phyloP scores from a whole-genome alignment of 257 asterid species.

The Capsicum rhomboideum region DNA sequence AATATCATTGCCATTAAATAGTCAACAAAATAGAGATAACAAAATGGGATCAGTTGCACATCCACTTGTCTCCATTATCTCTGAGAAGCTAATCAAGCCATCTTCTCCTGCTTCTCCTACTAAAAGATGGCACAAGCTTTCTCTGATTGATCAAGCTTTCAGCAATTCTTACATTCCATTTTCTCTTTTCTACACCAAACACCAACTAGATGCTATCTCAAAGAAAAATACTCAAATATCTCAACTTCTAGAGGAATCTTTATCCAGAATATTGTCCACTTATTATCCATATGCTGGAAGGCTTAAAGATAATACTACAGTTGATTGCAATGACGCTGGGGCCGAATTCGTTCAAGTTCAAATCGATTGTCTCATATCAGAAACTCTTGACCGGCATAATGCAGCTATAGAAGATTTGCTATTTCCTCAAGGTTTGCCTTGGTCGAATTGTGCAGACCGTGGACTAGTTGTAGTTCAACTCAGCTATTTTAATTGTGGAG shows the following conservation, averaged over 20 bases:
- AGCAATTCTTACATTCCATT: background rate
- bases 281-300: slow-evolving; percentile 12
- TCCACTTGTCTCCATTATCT: background rate
- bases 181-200: background rate
- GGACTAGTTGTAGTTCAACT: background rate
- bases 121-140: background rate
- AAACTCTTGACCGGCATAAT: background rate
- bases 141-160: background rate
- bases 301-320: background rate
- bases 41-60: background rate
- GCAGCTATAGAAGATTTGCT: background rate
- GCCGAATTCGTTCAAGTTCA: background rate
- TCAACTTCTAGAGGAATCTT: background rate
- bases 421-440: background rate
- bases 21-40: no score
- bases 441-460: background rate
- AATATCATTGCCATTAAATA: background rate
- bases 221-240: background rate
- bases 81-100: background rate
- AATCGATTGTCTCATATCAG: background rate
- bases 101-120: background rate
- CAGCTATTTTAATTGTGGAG: slow-evolving; percentile 6
- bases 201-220: background rate
- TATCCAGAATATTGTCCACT: background rate
- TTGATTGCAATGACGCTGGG: slow-evolving; percentile 10